Conservation (phyloP, 257 asterid species). For the Penstemon newberryi region DNA sequence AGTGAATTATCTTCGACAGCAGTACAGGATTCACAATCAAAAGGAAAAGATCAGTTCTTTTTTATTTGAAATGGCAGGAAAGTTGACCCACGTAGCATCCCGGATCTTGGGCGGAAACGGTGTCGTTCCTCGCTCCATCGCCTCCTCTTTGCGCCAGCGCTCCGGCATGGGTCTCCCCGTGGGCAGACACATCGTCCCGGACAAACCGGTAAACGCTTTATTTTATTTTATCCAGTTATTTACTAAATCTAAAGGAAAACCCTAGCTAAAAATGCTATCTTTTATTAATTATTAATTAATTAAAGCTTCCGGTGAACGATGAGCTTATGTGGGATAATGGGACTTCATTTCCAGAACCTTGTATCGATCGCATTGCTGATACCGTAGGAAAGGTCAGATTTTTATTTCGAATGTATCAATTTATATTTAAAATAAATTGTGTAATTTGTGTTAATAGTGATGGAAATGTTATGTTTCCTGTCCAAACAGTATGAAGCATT, state of each 20-base stretch:
- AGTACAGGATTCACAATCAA: neutral
- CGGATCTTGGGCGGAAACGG: conserved; percentile 85
- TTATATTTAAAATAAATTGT: conserved; percentile 1
- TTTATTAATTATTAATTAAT: conserved; percentile 6
- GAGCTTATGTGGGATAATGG: conserved; percentile 94
- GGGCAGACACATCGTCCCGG: conserved; percentile 89
- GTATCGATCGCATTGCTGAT: conserved; percentile 90
- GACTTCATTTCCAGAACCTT: conserved; percentile 87
- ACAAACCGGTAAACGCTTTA: conserved; percentile 54
- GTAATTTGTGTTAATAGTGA: conserved; percentile 8
- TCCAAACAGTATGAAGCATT: conserved; percentile 76
- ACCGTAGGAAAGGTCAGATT: conserved; percentile 80
- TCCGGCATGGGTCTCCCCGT: conserved; percentile 97
- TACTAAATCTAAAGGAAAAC: neutral
- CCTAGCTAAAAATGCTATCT: neutral
- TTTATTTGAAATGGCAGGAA: conserved; percentile 58
- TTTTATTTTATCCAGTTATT: neutral
- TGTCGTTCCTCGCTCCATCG: conserved; percentile 65
- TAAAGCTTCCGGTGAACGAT: conserved; percentile 74
- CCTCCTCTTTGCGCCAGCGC: conserved; percentile 77
- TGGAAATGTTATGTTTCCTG: conserved; percentile 15
- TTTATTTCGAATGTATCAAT: neutral
- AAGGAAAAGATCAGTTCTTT: neutral
- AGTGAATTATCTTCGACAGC: too few species aligned
- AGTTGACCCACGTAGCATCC: conserved; percentile 70